Evolutionary conservation across 345 rosid genomes (phyloP).

Genomic region (Salix udensis): DNA sequence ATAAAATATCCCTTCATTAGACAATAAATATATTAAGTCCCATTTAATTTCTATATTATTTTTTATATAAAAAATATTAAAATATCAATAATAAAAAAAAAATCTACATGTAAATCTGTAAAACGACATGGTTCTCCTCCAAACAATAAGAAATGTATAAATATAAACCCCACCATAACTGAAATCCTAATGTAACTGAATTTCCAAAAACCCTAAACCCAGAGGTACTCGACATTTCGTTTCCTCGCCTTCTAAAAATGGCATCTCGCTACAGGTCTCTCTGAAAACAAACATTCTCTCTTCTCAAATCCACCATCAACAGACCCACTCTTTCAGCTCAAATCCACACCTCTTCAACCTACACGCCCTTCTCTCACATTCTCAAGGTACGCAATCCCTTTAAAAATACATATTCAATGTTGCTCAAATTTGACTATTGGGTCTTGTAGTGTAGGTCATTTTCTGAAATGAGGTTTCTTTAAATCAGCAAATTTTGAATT

Average conservation of each 20-base stretch:
- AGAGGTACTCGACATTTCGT: neutral
- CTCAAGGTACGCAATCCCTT: slow-evolving; percentile 40
- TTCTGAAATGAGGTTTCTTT: neutral
- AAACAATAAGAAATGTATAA: neutral
- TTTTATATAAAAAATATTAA: too few species aligned
- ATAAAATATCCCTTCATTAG: too few species aligned
- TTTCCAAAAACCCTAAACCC: slow-evolving; percentile 23
- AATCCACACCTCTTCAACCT: slow-evolving; percentile 33
- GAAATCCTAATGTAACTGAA: neutral
- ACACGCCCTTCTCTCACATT: slow-evolving; percentile 40
- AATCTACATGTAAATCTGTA: neutral
- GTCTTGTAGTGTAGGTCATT: neutral
- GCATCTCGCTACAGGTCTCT: slow-evolving; percentile 73
- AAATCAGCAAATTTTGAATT: neutral
- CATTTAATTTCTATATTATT: too few species aligned
- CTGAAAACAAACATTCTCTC: slow-evolving; percentile 48
- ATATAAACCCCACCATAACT: slow-evolving; percentile 17
- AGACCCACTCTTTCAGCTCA: slow-evolving; percentile 50
- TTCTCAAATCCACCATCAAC: slow-evolving; percentile 49
- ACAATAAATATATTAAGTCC: too few species aligned
- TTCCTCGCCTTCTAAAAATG: slow-evolving; percentile 31
- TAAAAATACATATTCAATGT: neutral
- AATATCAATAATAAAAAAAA: too few species aligned
- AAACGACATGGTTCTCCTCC: neutral
- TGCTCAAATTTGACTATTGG: neutral